These are phyloP conservation scores for Exophiala bonariae DNA, from an alignment of 2,329 filamentous ascomycete species.

Conservation along the genomic window DNA sequence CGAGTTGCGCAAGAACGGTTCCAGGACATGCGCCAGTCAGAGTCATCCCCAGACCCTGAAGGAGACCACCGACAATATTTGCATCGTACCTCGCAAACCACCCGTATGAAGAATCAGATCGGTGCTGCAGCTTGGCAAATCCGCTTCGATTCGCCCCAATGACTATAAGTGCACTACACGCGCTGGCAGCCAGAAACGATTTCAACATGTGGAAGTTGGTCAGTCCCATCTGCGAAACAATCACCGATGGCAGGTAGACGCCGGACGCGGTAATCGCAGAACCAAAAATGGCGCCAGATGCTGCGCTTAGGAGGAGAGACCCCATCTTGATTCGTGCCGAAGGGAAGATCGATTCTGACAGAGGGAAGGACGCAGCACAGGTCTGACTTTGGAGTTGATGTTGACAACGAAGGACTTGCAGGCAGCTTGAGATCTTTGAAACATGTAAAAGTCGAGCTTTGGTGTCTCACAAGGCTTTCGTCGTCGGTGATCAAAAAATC, in stretches of 20 bases:
- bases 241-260: conserved; percentile 60
- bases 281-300: conserved; percentile 62
- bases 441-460: no score
- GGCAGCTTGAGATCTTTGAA: no score
- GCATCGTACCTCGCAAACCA: conserved; percentile 60
- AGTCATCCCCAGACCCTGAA: conserved; percentile 67
- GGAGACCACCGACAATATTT: conserved; percentile 62
- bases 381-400: no score
- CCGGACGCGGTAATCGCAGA: conserved; percentile 61
- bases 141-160: conserved; percentile 45
- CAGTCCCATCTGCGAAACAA: conserved; percentile 61
- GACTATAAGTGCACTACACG: conserved; percentile 58
- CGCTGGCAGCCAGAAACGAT: conserved; percentile 63
- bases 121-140: conserved; percentile 48
- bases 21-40: conserved; percentile 66
- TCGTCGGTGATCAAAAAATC: no score
- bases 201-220: conserved; percentile 67
- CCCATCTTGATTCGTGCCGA: conserved; percentile 20
- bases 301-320: conserved; percentile 28
- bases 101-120: conserved; percentile 53
- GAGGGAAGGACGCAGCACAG: background rate
- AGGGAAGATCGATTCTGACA: background rate
- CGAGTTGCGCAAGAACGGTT: conserved; percentile 63
- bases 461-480: no score
- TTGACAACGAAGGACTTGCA: no score